phyloP scores from a whole-genome alignment of 164 flowering plant species.

The Houttuynia cordata region DNA sequence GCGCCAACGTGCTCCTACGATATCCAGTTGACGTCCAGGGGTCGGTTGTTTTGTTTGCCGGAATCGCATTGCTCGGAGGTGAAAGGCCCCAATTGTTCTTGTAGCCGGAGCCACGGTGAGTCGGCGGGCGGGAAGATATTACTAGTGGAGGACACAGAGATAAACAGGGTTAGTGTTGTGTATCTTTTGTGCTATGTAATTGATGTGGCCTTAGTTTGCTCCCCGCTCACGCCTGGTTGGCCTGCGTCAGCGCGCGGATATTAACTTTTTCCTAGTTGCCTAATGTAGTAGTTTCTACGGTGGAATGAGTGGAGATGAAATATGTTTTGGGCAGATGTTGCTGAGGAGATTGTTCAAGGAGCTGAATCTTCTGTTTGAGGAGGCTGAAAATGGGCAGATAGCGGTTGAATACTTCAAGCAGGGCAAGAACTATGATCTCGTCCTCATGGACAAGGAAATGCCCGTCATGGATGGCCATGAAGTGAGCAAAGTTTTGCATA shows the following conservation, averaged over 20 bases:
- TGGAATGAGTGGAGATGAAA: background rate
- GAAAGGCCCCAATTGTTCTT: background rate
- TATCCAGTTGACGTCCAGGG: background rate
- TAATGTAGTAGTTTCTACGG: background rate
- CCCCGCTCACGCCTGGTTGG: too few species aligned
- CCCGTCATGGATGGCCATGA: background rate
- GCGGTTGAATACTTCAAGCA: constrained; percentile 14
- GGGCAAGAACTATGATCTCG: constrained; percentile 12
- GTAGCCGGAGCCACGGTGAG: background rate
- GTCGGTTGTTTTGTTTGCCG: background rate
- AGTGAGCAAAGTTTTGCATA: too few species aligned
- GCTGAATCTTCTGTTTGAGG: constrained; percentile 9
- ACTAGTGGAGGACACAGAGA: constrained; percentile 11
- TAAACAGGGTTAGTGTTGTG: constrained; percentile 6
- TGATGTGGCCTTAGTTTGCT: too few species aligned
- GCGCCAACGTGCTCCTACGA: background rate
- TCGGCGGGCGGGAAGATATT: constrained; percentile 3
- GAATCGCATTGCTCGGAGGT: background rate
- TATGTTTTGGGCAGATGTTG: constrained; percentile 5
- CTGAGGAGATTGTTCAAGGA: constrained; percentile 9
- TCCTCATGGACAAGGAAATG: constrained; percentile 11
- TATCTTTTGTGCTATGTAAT: background rate
- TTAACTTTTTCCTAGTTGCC: too few species aligned
- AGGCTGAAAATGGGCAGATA: constrained; percentile 14
- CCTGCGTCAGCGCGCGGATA: too few species aligned